These are phyloP conservation scores for Cephaloascus albidus DNA, from an alignment of 805 yeast genomes.

Conservation along the genomic window DNA sequence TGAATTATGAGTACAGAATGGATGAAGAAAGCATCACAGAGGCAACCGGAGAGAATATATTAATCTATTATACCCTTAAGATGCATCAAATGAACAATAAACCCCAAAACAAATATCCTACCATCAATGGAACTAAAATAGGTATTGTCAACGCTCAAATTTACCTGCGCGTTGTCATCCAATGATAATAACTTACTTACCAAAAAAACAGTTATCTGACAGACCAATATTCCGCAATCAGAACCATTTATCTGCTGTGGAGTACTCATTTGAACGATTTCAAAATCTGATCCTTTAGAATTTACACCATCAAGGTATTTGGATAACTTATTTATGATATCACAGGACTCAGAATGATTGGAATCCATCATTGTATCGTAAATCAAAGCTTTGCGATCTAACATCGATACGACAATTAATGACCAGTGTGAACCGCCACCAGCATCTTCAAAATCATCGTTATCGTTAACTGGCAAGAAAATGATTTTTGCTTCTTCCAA, in stretches of 20 bases:
- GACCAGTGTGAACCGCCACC: slow-evolving; percentile 80
- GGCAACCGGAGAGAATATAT: too few species aligned
- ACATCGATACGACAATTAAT: slow-evolving; percentile 40
- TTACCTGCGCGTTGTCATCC: slow-evolving; percentile 16
- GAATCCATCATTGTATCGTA: slow-evolving; percentile 51
- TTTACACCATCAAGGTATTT: slow-evolving; percentile 13
- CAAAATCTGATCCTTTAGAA: slow-evolving; percentile 10
- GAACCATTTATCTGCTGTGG: slow-evolving; percentile 60
- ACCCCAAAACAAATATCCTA: slow-evolving; percentile 31
- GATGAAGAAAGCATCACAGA: too few species aligned
- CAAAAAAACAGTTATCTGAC: slow-evolving; percentile 24
- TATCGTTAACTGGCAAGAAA: slow-evolving; percentile 63
- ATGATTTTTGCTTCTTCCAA: slow-evolving; percentile 31
- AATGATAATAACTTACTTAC: slow-evolving; percentile 20
- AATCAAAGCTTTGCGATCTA: slow-evolving; percentile 37
- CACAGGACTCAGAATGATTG: slow-evolving; percentile 25
- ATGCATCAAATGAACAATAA: slow-evolving; percentile 16
- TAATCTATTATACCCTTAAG: slow-evolving; percentile 1
- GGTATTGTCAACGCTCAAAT: slow-evolving; percentile 28
- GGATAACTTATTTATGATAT: slow-evolving; percentile 16
- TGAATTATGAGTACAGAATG: too few species aligned
- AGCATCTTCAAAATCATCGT: slow-evolving; percentile 45
- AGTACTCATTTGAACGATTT: slow-evolving; percentile 22
- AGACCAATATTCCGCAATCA: slow-evolving; percentile 51
- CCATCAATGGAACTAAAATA: slow-evolving; percentile 39